Evolutionary conservation across 805 yeast species (phyloP), one percentile per base, ranked within the genome.

Genomic region (Kockiozyma suomiensis): DNA sequence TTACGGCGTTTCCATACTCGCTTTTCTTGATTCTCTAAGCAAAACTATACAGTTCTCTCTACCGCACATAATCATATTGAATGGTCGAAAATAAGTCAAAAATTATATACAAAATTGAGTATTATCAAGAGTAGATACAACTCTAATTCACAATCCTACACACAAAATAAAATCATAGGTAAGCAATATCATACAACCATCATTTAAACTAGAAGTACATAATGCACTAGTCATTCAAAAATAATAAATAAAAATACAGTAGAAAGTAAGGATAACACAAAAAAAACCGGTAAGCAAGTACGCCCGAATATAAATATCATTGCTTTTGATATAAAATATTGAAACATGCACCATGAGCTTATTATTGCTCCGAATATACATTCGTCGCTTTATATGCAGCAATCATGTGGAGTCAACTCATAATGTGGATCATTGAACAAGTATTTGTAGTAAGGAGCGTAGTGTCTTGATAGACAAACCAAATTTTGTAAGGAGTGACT

Each of bases 401-500:
- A 30, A 10, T 10, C 33, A 30, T 30, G 33, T 30, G 41, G 5
- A 13, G 41, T 13, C 41, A 37, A 37, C 5, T 37, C 41, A 37
- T 37, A n/a, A 12, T 17, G 19, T 13, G 15, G 19, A 13, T 30
- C 30, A 23, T 42, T 3, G 28, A 21, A 47, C 41, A 37, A 30
- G 33, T 30, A 30, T 7, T 37, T 37, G 41, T 37, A 37, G n/a
- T 32, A 47, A 47, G 40, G 50, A 47, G 26, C 26, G 50, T 47
- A 41, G 25, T 32, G 30, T 26, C 50, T 41, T n/a, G 19, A 5
- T 21, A n/a, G 50, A 26, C 13, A 30, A 7, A 37, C 19, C 40
- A 5, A 45, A 17, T 19, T 13, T 32, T n/a, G 38, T 2, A 57
- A 61, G 57, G 54, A 50, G 49, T 45, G 50, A 56, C 38, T 56